Percentiles rank a stretch among this genome's conserved stretches.
phyloP scores from a whole-genome alignment of 1,284 basidiomycete genomes.

The Sphagnurus paluster region DNA sequence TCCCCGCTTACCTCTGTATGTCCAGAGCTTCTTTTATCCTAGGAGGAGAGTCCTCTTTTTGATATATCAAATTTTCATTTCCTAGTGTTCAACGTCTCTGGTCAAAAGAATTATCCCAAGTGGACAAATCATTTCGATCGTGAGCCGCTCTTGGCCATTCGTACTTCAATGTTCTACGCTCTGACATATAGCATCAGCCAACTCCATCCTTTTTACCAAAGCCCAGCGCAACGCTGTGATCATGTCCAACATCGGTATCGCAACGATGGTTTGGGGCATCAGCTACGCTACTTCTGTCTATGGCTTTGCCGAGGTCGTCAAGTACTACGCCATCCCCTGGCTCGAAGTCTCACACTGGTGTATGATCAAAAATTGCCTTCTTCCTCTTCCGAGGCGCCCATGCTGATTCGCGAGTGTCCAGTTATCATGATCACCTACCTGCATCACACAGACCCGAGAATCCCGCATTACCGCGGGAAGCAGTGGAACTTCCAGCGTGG shows the following conservation, averaged over 20 bases:
- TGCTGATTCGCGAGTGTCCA: conserved; percentile 10
- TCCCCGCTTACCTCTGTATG: conserved; percentile 53
- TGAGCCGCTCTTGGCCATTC: conserved; percentile 27
- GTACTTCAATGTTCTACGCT: too few species aligned
- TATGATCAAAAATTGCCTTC: conserved; percentile 24
- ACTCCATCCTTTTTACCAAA: conserved; percentile 54
- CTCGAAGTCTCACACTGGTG: conserved; percentile 59
- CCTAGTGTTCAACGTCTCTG: conserved; percentile 64
- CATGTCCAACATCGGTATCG: conserved; percentile 55
- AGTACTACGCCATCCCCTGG: conserved; percentile 61
- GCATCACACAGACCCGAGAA: conserved; percentile 50
- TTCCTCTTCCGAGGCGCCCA: neutral
- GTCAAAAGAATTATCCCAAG: conserved; percentile 66
- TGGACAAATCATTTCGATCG: conserved; percentile 64
- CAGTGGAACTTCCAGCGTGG: conserved; percentile 53
- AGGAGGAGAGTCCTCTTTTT: conserved; percentile 56
- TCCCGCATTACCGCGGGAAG: conserved; percentile 58
- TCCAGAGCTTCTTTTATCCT: conserved; percentile 18
- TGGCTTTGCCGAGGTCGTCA: conserved; percentile 43
- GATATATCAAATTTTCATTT: conserved; percentile 49
- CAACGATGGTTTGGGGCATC: conserved; percentile 45
- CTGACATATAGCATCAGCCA: conserved; percentile 41
- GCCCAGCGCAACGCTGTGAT: conserved; percentile 53
- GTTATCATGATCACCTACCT: conserved; percentile 59
- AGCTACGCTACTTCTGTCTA: conserved; percentile 32